These are phyloP conservation scores for Melanomma pulvis-pyrius DNA, from an alignment of 495 filamentous ascomycete genomes.

Conservation along the genomic window DNA sequence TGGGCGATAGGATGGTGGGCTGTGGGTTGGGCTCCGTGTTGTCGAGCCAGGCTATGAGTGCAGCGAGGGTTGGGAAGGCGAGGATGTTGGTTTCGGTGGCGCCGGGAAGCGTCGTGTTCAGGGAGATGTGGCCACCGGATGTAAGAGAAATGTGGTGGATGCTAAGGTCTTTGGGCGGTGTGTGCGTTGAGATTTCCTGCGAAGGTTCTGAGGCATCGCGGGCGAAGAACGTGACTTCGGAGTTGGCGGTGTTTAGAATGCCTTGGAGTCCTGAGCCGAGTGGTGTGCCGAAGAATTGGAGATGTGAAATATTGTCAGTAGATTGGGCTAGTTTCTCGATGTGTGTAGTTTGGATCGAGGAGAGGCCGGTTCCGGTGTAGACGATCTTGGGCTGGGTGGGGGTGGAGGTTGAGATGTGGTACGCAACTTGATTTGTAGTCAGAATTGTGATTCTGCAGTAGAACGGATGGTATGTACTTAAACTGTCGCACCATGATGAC, in stretches of 20 bases:
- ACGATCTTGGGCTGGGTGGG: neutral
- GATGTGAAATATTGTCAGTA: neutral
- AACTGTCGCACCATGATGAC: constrained; percentile 19
- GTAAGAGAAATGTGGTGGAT: neutral
- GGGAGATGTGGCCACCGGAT: neutral
- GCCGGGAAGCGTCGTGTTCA: neutral
- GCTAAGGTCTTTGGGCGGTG: neutral
- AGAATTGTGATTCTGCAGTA: neutral
- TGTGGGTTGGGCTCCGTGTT: neutral
- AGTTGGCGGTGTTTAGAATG: neutral
- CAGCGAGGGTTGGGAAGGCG: neutral
- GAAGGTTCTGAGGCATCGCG: neutral
- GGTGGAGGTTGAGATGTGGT: neutral
- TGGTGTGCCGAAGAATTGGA: constrained; percentile 5
- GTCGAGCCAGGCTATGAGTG: neutral
- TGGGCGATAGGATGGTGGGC: neutral
- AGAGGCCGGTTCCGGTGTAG: neutral
- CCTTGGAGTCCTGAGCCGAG: neutral
- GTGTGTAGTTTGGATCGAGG: neutral
- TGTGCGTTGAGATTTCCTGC: neutral
- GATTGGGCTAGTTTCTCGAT: neutral
- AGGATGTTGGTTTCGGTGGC: neutral
- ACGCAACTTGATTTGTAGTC: too few species aligned
- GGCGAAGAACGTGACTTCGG: neutral
- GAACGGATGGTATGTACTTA: neutral